Evolutionary conservation across 2,329 filamentous ascomycete genomes (phyloP).

Genomic region (Sclerotinia nivalis): DNA sequence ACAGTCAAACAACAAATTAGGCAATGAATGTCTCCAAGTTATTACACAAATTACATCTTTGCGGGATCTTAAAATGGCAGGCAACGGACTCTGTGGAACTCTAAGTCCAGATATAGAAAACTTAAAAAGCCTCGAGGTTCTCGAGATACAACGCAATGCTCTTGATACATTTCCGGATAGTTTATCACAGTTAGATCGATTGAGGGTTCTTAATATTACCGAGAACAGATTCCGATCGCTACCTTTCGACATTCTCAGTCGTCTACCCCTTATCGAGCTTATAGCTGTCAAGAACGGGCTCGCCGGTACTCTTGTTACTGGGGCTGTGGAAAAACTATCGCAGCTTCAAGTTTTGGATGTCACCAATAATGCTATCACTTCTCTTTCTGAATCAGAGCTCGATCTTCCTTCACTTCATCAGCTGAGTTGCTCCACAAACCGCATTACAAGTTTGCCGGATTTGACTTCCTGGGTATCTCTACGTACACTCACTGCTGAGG

Average conservation of each 20-base stretch:
- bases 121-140: constrained; percentile 69
- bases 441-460: constrained; percentile 70
- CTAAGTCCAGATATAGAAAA: constrained; percentile 64
- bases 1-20: constrained; percentile 78
- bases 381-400: constrained; percentile 35
- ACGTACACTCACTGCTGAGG: constrained; percentile 72
- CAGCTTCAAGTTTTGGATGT: constrained; percentile 76
- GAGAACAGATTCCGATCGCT: constrained; percentile 74
- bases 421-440: constrained; percentile 78
- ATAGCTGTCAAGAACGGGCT: constrained; percentile 77
- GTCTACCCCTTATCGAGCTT: constrained; percentile 72
- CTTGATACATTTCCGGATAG: constrained; percentile 69
- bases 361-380: constrained; percentile 69
- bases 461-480: constrained; percentile 74
- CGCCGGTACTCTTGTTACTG: constrained; percentile 68
- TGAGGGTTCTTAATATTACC: constrained; percentile 77
- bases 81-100: constrained; percentile 71
- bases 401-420: constrained; percentile 68
- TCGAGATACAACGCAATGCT: constrained; percentile 81
- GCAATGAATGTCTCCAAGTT: constrained; percentile 68
- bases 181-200: constrained; percentile 64
- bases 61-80: constrained; percentile 77
- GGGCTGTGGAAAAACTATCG: constrained; percentile 57
- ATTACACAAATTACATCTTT: constrained; percentile 72
- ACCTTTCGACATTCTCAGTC: constrained; percentile 67